Evolutionary conservation across 1,284 basidiomycete genomes (phyloP).

Genomic region (Papiliotrema terrestris): DNA sequence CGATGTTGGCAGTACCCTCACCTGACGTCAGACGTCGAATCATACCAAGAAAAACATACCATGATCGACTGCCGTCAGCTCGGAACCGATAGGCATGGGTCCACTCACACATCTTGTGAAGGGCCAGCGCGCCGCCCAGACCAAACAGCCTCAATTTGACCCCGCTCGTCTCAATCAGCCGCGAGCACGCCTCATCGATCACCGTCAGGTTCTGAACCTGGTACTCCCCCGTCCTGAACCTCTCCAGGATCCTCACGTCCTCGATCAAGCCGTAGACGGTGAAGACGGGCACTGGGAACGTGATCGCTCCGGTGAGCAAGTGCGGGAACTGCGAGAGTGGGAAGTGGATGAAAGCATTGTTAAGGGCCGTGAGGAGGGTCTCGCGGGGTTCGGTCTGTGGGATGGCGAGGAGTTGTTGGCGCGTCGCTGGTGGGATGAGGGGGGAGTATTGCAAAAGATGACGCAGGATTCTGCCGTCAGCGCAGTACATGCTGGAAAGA

Average conservation of each 20-base stretch:
- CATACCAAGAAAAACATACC: constrained; percentile 16
- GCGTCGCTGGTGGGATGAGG: constrained; percentile 78
- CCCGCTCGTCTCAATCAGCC: constrained; percentile 85
- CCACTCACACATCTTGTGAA: constrained; percentile 91
- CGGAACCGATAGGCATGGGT: neutral
- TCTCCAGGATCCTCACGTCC: constrained; percentile 88
- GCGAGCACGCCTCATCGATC: constrained; percentile 90
- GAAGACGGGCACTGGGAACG: constrained; percentile 86
- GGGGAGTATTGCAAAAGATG: constrained; percentile 97
- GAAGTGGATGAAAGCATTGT: constrained; percentile 52
- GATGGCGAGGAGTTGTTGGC: constrained; percentile 72
- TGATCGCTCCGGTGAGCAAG: constrained; percentile 81
- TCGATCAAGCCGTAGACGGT: constrained; percentile 98
- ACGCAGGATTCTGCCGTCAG: constrained; percentile 63
- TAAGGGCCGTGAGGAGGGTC: constrained; percentile 55
- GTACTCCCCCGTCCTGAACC: constrained; percentile 79
- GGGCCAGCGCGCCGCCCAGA: constrained; percentile 90
- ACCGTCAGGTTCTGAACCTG: constrained; percentile 82
- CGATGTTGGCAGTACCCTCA: constrained; percentile 89
- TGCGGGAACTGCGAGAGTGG: constrained; percentile 88
- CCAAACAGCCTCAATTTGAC: constrained; percentile 90
- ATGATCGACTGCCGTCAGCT: constrained; percentile 46
- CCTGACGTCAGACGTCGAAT: constrained; percentile 43
- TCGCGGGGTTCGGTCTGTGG: constrained; percentile 53
- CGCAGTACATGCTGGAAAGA: no score